Base-by-base conservation (phyloP, 345 rosid genomes). In the Eucalyptus erythrocorys region DNA sequence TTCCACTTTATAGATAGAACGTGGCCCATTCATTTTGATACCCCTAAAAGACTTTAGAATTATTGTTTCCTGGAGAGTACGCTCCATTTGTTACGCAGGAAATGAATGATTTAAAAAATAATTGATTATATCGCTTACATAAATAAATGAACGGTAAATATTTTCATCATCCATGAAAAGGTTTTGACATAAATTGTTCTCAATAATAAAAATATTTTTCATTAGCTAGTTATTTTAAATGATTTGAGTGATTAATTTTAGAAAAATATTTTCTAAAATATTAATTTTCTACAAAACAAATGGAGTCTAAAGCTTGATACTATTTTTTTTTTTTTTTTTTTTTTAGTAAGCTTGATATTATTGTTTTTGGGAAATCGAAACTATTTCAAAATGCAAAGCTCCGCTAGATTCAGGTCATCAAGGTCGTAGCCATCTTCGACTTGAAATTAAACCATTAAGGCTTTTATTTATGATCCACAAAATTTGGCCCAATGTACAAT, bases 41-140 rank as follows among this genome's bases (percentile, higher is more conserved):
- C 8, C 34, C 16, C 34, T 13, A 1, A 30, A 6, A n/a, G 37
- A 30, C 71, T 30, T 13, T 15, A 30, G 30, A 61, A 61, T 30
- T 61, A n/a, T 61, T 61, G 71, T 30, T 61, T 61, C 34, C 30
- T 61, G 19, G 71, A 61, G 34, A 61, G 71, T 57, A 19, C 2
- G 5, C 10, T 51, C 57, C 1, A 51, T 51, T 55, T 61, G n/a
- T 12, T 61, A 0, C 0, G 2, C 12, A 13, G 0, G 5, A 59
- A 27, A 61, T 27, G 1, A 61, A 61, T 61, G 16, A 27, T 61
- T 61, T 27, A 3, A 30, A 59, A 57, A 26, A 57, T 1, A 57
- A 27, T 61, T 13, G 3, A 9, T 24, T 61, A 30, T 61, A 61
- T 61, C 2, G 4, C 4, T 61, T 27, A 61, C 4, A 30, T 12